A percentile compares a stretch with the other conserved stretches of the same genome.
Evolutionary conservation across 106 monocot genomes (phyloP).

Genomic region (Triglochin maritima): DNA sequence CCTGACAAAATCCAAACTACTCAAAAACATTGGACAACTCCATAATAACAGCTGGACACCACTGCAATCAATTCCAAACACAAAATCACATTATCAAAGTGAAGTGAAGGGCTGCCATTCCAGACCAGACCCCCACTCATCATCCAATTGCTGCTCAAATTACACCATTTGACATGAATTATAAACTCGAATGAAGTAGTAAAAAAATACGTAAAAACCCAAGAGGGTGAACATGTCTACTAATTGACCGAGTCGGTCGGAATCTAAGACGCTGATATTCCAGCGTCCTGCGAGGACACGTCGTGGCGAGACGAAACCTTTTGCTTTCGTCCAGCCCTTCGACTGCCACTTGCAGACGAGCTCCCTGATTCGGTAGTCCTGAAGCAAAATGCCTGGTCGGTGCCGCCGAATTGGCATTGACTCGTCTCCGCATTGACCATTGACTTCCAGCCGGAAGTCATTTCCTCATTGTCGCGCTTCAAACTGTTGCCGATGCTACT

Average conservation of each 20-base stretch:
- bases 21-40: no score
- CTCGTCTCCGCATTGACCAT: neutral
- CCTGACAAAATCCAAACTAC: no score
- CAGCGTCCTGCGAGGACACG: slow-evolving; percentile 23
- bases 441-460: slow-evolving; percentile 18
- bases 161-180: no score
- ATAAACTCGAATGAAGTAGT: no score
- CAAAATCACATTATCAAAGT: no score
- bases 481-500: neutral
- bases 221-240: no score
- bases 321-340: slow-evolving; percentile 39
- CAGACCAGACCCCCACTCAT: no score
- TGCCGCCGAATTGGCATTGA: neutral
- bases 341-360: slow-evolving; percentile 3
- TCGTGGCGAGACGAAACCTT: slow-evolving; percentile 35
- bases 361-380: slow-evolving; percentile 17
- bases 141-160: no score
- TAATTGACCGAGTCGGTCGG: neutral
- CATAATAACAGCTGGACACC: no score
- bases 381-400: slow-evolving; percentile 32
- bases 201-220: no score
- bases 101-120: no score
- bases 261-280: neutral
- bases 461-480: slow-evolving; percentile 30
- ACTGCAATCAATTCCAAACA: no score